These are phyloP conservation scores for Panaeolus papilionaceus DNA, from an alignment of 768 basidiomycete species.

Conservation along the genomic window DNA sequence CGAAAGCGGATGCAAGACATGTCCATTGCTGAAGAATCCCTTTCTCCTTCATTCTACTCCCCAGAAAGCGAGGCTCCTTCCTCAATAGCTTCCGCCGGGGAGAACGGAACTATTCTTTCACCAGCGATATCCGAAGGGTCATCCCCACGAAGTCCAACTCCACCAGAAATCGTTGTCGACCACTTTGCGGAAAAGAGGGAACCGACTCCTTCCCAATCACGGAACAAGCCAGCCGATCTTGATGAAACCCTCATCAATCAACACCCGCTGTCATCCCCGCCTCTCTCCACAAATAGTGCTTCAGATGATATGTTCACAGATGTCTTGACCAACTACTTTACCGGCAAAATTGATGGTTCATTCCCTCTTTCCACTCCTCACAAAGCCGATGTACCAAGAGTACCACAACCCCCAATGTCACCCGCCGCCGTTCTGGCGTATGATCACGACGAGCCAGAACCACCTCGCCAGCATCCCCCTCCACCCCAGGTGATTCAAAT, in stretches of 20 bases:
- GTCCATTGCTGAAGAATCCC: conserved; percentile 2
- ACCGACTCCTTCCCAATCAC: not conserved
- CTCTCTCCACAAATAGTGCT: conserved; percentile 15
- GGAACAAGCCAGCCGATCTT: conserved; percentile 8
- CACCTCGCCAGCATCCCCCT: not conserved
- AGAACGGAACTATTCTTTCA: not conserved
- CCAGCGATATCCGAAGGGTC: not conserved
- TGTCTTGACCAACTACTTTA: conserved; percentile 26
- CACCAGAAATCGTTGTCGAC: not conserved
- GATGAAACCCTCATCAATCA: conserved; percentile 8
- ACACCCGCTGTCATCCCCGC: conserved; percentile 18
- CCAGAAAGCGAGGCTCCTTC: not conserved
- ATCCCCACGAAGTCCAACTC: not conserved
- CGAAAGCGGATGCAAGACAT: conserved; percentile 6
- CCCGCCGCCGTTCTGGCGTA: conserved; percentile 29
- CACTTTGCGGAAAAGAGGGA: conserved; percentile 7
- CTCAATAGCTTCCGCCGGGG: not conserved
- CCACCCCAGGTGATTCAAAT: conserved; percentile 10
- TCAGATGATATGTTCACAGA: conserved; percentile 24
- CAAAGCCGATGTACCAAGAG: conserved; percentile 12
- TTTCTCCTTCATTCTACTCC: not conserved
- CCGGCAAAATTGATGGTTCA: conserved; percentile 4
- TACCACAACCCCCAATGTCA: conserved; percentile 20
- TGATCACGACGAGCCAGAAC: conserved; percentile 19
- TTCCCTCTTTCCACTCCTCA: conserved; percentile 20